phyloP scores from a whole-genome alignment of 23 red algal genomes.

The Gracilaria gracilis region DNA sequence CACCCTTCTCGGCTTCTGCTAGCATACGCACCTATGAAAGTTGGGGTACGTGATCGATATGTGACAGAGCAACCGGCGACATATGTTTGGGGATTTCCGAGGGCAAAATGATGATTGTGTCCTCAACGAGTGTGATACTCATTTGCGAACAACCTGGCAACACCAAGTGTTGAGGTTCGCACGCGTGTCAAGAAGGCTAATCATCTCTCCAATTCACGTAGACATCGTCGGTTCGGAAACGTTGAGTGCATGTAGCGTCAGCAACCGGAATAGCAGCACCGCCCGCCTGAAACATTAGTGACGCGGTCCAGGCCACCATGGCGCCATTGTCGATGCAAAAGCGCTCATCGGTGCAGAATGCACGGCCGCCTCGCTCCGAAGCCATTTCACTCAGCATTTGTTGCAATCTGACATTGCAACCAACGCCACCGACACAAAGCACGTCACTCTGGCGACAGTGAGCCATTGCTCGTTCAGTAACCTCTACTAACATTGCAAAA shows the following conservation, averaged over 20 bases:
- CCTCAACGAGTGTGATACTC: not conserved
- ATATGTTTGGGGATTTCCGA: slow-evolving; percentile 31
- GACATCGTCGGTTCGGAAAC: slow-evolving; percentile 91
- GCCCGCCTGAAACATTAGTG: slow-evolving; percentile 69
- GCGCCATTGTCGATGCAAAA: slow-evolving; percentile 99
- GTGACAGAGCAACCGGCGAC: slow-evolving; percentile 17
- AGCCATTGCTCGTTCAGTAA: slow-evolving; percentile 98
- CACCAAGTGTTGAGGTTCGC: not conserved
- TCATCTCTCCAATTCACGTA: slow-evolving; percentile 85
- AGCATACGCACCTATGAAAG: slow-evolving; percentile 52
- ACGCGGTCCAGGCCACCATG: slow-evolving; percentile 98
- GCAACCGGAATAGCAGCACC: slow-evolving; percentile 36
- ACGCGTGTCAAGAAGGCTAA: not conserved
- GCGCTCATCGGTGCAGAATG: slow-evolving; percentile 96
- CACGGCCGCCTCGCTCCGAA: slow-evolving; percentile 76
- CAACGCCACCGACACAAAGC: slow-evolving; percentile 97
- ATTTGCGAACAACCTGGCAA: not conserved
- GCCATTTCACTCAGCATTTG: slow-evolving; percentile 94
- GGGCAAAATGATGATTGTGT: not conserved
- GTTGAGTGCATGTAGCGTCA: slow-evolving; percentile 78
- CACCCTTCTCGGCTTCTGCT: slow-evolving; percentile 53
- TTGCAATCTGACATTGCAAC: slow-evolving; percentile 97
- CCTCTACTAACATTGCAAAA: slow-evolving; percentile 98
- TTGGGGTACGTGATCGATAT: slow-evolving; percentile 35
- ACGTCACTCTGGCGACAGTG: slow-evolving; percentile 93